These are phyloP conservation scores for Adansonia gregorii DNA, from an alignment of 441 rosid species.

Conservation along the genomic window DNA sequence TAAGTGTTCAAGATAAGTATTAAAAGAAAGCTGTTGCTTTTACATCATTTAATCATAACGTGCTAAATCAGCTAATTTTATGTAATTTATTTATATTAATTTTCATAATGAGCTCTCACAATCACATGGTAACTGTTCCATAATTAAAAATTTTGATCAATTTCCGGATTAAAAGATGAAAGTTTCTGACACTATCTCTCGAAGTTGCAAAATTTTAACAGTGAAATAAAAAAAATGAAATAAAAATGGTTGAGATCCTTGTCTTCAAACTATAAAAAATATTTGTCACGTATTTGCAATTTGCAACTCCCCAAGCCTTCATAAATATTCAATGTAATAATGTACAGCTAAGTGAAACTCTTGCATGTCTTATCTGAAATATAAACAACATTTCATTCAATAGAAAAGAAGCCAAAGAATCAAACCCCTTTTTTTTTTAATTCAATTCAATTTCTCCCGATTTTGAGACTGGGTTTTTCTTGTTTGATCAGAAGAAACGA, in stretches of 20 bases:
- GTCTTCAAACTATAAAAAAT: conserved; percentile 8
- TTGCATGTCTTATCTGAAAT: conserved; percentile 13
- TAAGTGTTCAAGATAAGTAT: neutral
- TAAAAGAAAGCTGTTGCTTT: neutral
- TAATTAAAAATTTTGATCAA: neutral
- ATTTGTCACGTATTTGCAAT: conserved; percentile 26
- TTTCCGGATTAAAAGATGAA: neutral
- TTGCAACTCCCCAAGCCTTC: conserved; percentile 14
- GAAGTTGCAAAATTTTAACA: neutral
- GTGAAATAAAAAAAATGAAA: neutral
- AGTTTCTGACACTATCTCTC: neutral
- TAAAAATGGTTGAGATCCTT: neutral
- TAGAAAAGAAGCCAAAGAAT: neutral
- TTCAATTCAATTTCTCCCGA: neutral
- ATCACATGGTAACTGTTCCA: neutral
- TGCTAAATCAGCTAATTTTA: neutral
- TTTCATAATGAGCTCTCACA: neutral
- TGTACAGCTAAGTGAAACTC: conserved; percentile 31
- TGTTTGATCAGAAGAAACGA: conserved; percentile 22
- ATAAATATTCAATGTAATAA: conserved; percentile 20
- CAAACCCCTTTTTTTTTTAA: conserved; percentile 13
- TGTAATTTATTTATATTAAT: neutral
- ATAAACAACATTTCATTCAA: neutral
- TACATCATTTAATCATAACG: neutral
- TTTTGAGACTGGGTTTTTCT: conserved; percentile 31